Percentiles rank a stretch among this genome's conserved stretches.
Conservation (phyloP, 164 flowering plant species). For the Dillenia suffruticosa region DNA sequence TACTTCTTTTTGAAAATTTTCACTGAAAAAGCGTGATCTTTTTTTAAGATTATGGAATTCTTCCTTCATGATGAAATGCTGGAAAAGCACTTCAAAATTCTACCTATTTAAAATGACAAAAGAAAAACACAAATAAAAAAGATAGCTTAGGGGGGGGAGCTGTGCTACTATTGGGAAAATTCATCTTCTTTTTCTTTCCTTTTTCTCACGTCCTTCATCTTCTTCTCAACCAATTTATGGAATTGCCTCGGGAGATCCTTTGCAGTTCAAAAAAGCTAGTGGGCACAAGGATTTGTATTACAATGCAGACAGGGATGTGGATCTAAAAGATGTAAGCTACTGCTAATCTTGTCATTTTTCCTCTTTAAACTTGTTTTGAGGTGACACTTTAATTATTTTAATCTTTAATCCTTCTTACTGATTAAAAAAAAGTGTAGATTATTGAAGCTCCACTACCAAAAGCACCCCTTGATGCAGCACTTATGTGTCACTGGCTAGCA, state of each 20-base stretch:
- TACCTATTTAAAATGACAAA: no score
- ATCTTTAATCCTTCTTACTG: no score
- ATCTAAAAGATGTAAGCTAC: slow-evolving; percentile 66
- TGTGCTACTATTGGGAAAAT: no score
- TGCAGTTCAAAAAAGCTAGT: slow-evolving; percentile 78
- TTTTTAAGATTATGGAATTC: no score
- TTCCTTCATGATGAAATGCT: no score
- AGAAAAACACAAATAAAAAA: no score
- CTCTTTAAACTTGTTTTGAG: background rate
- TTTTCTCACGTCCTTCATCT: slow-evolving; percentile 10
- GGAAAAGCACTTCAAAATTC: no score
- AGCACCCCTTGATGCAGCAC: slow-evolving; percentile 87
- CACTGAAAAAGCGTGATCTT: no score
- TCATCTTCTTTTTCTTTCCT: background rate
- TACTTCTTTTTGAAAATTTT: no score
- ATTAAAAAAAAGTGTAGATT: slow-evolving; percentile 36
- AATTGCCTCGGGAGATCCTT: slow-evolving; percentile 69
- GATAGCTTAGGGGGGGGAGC: no score
- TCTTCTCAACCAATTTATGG: slow-evolving; percentile 85
- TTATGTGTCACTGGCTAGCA: slow-evolving; percentile 90
- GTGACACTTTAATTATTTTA: no score
- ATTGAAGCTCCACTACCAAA: slow-evolving; percentile 93
- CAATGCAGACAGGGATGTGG: slow-evolving; percentile 85
- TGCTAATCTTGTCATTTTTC: background rate
- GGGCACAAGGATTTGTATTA: slow-evolving; percentile 87